phyloP scores from a whole-genome alignment of 1,284 basidiomycete genomes.

The Trichosporon sp. region DNA sequence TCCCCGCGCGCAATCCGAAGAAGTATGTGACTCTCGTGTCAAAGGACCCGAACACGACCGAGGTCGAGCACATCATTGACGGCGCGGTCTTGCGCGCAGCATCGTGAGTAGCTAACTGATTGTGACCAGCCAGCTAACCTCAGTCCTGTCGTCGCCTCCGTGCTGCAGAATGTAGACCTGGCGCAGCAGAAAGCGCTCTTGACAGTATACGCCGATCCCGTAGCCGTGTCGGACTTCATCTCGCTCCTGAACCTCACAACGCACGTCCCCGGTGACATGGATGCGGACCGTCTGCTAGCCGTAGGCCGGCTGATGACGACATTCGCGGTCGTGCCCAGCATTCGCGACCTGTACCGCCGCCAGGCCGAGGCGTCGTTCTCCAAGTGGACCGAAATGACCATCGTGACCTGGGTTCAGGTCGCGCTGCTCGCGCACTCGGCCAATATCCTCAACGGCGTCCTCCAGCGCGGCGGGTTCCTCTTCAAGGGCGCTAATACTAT shows the following conservation, averaged over 20 bases:
- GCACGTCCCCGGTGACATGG: background rate
- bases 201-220: background rate
- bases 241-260: background rate
- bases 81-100: background rate
- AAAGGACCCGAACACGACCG: background rate
- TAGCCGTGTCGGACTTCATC: background rate
- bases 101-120: background rate
- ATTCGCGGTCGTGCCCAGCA: background rate
- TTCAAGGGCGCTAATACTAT: background rate
- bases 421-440: constrained; percentile 1
- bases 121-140: background rate
- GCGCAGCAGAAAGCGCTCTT: background rate
- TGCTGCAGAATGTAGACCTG: background rate
- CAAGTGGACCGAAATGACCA: background rate
- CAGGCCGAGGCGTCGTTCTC: background rate
- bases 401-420: background rate
- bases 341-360: constrained; percentile 1
- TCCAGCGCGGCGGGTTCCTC: background rate
- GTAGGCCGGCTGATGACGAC: background rate
- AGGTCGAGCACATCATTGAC: constrained; percentile 2
- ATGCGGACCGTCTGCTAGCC: background rate
- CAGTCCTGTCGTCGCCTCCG: background rate
- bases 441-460: background rate
- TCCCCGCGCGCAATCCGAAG: background rate
- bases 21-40: background rate